Percentiles rank a stretch among this genome's conserved stretches.
Conservation (phyloP, 2,329 filamentous ascomycete genomes). For the Stenocarpella maydis region DNA sequence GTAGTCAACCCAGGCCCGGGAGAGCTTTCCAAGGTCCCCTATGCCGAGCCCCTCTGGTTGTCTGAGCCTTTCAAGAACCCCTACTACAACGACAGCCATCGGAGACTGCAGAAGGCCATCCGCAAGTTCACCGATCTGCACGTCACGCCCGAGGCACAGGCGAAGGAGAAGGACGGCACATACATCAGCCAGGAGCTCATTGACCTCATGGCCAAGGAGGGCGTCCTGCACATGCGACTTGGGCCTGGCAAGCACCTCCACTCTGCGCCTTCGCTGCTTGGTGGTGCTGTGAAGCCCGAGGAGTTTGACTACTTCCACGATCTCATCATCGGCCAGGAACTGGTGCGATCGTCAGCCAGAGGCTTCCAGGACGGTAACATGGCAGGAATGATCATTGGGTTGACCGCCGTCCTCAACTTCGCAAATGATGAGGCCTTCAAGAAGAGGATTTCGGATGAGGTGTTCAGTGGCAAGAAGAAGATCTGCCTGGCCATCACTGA, state of each 20-base stretch:
- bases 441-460: slow-evolving; percentile 73
- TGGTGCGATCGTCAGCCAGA: slow-evolving; percentile 73
- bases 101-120: slow-evolving; percentile 71
- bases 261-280: slow-evolving; percentile 65
- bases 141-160: slow-evolving; percentile 76
- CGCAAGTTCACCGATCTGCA: slow-evolving; percentile 77
- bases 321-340: slow-evolving; percentile 77
- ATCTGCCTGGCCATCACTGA: slow-evolving; percentile 89
- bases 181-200: slow-evolving; percentile 78
- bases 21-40: slow-evolving; percentile 79
- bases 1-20: slow-evolving; percentile 75
- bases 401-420: slow-evolving; percentile 84
- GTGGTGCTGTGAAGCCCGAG: slow-evolving; percentile 75
- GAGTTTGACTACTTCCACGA: slow-evolving; percentile 92
- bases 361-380: slow-evolving; percentile 90
- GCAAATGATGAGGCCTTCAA: slow-evolving; percentile 71
- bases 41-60: slow-evolving; percentile 87
- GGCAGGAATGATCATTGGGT: slow-evolving; percentile 83
- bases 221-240: slow-evolving; percentile 82
- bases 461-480: slow-evolving; percentile 84
- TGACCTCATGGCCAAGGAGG: slow-evolving; percentile 77
- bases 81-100: slow-evolving; percentile 82
- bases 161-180: slow-evolving; percentile 77
- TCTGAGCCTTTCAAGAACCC: slow-evolving; percentile 78
- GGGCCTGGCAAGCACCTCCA: slow-evolving; percentile 85